A percentile compares a stretch with the other conserved stretches of the same genome.
Evolutionary conservation across 2,329 filamentous ascomycete genomes (phyloP).

Genomic region (Paecilomyces sp.): DNA sequence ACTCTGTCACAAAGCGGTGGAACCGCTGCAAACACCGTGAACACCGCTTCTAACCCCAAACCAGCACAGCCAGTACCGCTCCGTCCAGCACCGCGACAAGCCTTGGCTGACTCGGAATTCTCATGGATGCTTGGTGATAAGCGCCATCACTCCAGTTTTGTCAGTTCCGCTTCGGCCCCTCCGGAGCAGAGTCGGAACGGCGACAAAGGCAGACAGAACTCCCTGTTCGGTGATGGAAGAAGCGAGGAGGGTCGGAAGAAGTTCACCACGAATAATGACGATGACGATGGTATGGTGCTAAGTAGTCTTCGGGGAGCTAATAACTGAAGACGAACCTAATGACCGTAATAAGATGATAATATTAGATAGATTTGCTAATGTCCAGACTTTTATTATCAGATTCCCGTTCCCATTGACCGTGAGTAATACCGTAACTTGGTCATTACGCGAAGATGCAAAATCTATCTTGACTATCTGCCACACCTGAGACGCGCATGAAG

Average conservation of each 20-base stretch:
- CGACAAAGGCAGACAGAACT: conserved; percentile 21
- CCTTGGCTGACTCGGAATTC: conserved; percentile 40
- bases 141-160: conserved; percentile 38
- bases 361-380: background rate
- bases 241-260: conserved; percentile 20
- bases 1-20: background rate
- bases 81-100: conserved; percentile 26
- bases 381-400: background rate
- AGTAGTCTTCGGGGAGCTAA: conserved; percentile 26
- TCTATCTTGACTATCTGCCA: too few species aligned
- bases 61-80: conserved; percentile 13
- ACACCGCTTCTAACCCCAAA: background rate
- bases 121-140: conserved; percentile 45
- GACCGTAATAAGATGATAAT: background rate
- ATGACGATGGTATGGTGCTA: conserved; percentile 30
- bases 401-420: too few species aligned
- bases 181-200: conserved; percentile 36
- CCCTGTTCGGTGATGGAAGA: conserved; percentile 24
- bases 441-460: too few species aligned
- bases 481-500: too few species aligned
- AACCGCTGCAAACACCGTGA: background rate
- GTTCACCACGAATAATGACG: conserved; percentile 25
- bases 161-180: conserved; percentile 36
- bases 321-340: background rate
- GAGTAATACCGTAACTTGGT: too few species aligned